Base-by-base conservation (phyloP, 129 eudicot genomes). In the Erigeron canadensis region DNA sequence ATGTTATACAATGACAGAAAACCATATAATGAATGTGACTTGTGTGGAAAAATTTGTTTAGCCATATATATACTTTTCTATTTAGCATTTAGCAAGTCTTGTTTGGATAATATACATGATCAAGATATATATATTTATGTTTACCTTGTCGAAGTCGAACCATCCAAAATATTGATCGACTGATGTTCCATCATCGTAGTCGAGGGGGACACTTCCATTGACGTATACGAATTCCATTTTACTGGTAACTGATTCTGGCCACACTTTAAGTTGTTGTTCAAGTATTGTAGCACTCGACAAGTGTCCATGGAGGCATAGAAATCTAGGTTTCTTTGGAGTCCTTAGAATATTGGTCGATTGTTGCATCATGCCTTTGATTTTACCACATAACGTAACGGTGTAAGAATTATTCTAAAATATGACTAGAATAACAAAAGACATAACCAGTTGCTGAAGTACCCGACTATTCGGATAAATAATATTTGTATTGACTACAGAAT, bases 281-380 rank as follows among this genome's bases (percentile, higher is more conserved):
- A 56, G 23, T 56, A 2, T 6, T 56, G 62, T 28, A 54, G 74
- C 63, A 19, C 17, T 69, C 9, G 63, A 69, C 11, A 18, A 37
- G 39, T 39, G 39, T 53, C 74, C 74, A 19, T 69, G 74, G 3
- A 69, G 50, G 47, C 74, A 69, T 38, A 69, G 51, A 8, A 69
- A 10, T 69, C 74, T 69, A 37, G 74, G 74, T 53, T 69, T 69
- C 74, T 69, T 39, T 12, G 4, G 41, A 23, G 41, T 8, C 39
- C 2, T 28, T 3, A 28, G 43, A 23, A 59, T 28, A 18, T 10
- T 59, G 7, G 65, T 4, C 40, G 6, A 22, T 59, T 59, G 4
- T 9, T 59, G 65, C 17, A 59, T 59, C 17, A 59, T 59, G 42
- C 40, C 65, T 22, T 28, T 0, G 16, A 5, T 15, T 50, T 50